These are phyloP conservation scores for Linum trigynum DNA, from an alignment of 345 rosid species.

Conservation along the genomic window DNA sequence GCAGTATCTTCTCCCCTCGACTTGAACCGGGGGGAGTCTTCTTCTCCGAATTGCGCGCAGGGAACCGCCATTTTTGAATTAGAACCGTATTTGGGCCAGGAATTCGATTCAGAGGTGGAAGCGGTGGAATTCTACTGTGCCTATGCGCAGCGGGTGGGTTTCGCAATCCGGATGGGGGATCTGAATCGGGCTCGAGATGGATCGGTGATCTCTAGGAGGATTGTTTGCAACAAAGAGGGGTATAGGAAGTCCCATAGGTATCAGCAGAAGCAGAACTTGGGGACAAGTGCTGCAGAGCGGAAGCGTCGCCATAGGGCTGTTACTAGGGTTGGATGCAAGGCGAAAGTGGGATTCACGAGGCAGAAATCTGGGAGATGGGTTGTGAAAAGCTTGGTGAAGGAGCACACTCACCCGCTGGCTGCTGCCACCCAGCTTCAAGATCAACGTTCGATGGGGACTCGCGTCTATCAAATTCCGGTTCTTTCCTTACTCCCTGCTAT, in stretches of 20 bases:
- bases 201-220: conserved; percentile 10
- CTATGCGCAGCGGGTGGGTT: conserved; percentile 21
- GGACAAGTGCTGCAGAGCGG: neutral
- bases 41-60: neutral
- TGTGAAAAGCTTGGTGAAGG: conserved; percentile 19
- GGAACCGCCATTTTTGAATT: neutral
- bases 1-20: conserved; percentile 1
- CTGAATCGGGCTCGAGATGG: conserved; percentile 12
- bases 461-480: conserved; percentile 13
- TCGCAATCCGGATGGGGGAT: conserved; percentile 15
- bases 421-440: neutral
- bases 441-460: neutral
- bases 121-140: conserved; percentile 17
- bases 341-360: conserved; percentile 18
- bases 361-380: conserved; percentile 13
- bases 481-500: neutral
- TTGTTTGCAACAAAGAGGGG: conserved; percentile 25
- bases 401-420: conserved; percentile 16
- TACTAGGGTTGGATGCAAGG: conserved; percentile 22
- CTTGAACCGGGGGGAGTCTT: neutral
- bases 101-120: conserved; percentile 18
- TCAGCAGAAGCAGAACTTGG: conserved; percentile 2
- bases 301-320: neutral
- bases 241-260: conserved; percentile 9
- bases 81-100: conserved; percentile 23